A percentile compares a stretch with the other conserved stretches of the same genome.
phyloP scores from a whole-genome alignment of 495 filamentous ascomycete genomes.

The Immersiella caudata region DNA sequence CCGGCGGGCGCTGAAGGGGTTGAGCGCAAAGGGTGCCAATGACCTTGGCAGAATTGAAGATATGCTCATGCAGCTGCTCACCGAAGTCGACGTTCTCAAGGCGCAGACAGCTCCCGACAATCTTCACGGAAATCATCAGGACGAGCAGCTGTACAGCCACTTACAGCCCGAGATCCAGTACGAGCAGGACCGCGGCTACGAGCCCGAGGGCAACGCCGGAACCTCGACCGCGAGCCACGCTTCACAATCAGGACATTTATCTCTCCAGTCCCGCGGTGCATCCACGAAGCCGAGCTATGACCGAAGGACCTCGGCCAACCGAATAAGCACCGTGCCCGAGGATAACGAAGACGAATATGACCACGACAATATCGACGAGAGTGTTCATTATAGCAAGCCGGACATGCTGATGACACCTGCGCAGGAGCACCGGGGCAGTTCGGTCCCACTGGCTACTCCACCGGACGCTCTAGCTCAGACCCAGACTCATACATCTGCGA shows the following conservation, averaged over 20 bases:
- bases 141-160: conserved; percentile 56
- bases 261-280: conserved; percentile 64
- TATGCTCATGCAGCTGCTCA: conserved; percentile 89
- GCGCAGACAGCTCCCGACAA: conserved; percentile 53
- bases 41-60: conserved; percentile 92
- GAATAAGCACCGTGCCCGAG: conserved; percentile 87
- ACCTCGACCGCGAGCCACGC: conserved; percentile 69
- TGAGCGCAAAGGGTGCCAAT: conserved; percentile 82
- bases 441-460: conserved; percentile 71
- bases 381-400: conserved; percentile 48
- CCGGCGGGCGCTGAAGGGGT: conserved; percentile 83
- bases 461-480: conserved; percentile 54
- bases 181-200: conserved; percentile 69
- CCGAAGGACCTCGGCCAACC: conserved; percentile 69
- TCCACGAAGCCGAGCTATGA: conserved; percentile 62
- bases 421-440: conserved; percentile 58
- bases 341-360: conserved; percentile 72
- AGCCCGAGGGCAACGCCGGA: conserved; percentile 80
- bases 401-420: conserved; percentile 52
- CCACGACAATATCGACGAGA: conserved; percentile 53
- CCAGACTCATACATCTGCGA: conserved; percentile 43
- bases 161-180: conserved; percentile 59
- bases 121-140: conserved; percentile 39
- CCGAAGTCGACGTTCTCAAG: conserved; percentile 88
- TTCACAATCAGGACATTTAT: conserved; percentile 77